Percentiles rank a stretch among this genome's conserved stretches.
Evolutionary conservation across 352 stramenopile genomes (phyloP).

Genomic region (Globisporangium spinosum): DNA sequence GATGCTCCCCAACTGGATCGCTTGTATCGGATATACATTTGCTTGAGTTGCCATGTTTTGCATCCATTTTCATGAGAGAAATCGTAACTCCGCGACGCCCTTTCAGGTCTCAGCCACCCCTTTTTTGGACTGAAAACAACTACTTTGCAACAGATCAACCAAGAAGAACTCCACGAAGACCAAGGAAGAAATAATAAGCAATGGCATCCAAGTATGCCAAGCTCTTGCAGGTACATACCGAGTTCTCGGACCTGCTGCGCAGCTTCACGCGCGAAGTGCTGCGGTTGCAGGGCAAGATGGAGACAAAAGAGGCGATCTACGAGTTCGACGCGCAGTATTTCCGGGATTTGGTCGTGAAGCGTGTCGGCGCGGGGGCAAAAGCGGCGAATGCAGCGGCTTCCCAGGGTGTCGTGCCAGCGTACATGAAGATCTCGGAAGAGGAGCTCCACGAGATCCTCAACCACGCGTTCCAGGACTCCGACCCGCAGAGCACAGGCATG

Average conservation of each 20-base stretch:
- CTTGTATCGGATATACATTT: no score
- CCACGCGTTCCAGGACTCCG: slow-evolving; percentile 40
- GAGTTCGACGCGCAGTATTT: slow-evolving; percentile 75
- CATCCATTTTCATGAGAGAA: not conserved
- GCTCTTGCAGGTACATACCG: slow-evolving; percentile 60
- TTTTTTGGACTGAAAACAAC: not conserved
- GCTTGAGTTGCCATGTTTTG: not conserved
- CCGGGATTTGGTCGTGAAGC: slow-evolving; percentile 47
- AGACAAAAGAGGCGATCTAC: slow-evolving; percentile 77
- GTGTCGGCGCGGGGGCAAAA: slow-evolving; percentile 25
- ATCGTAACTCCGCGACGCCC: not conserved
- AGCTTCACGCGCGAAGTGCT: slow-evolving; percentile 80
- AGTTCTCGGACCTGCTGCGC: slow-evolving; percentile 73
- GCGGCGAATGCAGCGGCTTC: not conserved
- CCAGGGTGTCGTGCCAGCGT: slow-evolving; percentile 19
- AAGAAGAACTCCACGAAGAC: not conserved
- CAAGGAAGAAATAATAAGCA: not conserved
- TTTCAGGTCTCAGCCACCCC: not conserved
- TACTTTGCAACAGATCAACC: not conserved
- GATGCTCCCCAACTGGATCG: no score
- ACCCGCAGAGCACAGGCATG: slow-evolving; percentile 38
- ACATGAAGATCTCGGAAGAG: slow-evolving; percentile 63
- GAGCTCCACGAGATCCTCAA: slow-evolving; percentile 46
- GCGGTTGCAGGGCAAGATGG: slow-evolving; percentile 76
- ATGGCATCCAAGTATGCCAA: slow-evolving; percentile 88